A percentile compares a stretch with the other conserved stretches of the same genome.
Evolutionary conservation across 177 flowering plant genomes (phyloP).

Genomic region (Vitis hybrid): DNA sequence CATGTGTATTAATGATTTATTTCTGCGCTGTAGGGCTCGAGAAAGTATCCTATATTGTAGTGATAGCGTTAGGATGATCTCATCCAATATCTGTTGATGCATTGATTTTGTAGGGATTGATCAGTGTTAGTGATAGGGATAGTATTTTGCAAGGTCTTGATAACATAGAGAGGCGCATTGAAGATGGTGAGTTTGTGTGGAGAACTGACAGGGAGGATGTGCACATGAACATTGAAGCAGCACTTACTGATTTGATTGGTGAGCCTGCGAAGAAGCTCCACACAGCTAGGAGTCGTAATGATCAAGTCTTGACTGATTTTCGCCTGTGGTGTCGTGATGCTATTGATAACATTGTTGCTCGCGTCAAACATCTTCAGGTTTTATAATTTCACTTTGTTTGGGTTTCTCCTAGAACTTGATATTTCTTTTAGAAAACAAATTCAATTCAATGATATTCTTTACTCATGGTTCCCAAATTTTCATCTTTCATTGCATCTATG

Average conservation of each 20-base stretch:
- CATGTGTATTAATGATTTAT: no score
- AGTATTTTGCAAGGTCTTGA: constrained; percentile 74
- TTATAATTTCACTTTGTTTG: background rate
- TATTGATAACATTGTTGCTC: constrained; percentile 52
- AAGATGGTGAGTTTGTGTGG: constrained; percentile 81
- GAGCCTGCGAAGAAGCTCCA: constrained; percentile 99
- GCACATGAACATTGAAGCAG: constrained; percentile 99
- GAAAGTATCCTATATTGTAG: background rate
- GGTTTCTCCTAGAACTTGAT: background rate
- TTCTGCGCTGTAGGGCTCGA: background rate
- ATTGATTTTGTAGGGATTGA: constrained; percentile 65
- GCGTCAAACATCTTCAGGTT: constrained; percentile 70
- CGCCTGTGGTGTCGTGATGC: constrained; percentile 99
- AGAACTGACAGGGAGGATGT: constrained; percentile 96
- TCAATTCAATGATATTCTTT: background rate
- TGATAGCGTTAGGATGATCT: background rate
- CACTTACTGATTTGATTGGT: constrained; percentile 90
- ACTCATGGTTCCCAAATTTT: background rate
- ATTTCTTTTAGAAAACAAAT: background rate
- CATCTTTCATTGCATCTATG: no score
- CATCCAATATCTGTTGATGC: background rate
- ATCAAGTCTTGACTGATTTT: constrained; percentile 93
- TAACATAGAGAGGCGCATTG: constrained; percentile 73
- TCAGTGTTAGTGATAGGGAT: constrained; percentile 65
- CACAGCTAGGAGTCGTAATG: constrained; percentile 95